Base-by-base conservation (phyloP, 177 flowering plant genomes). In the Tripterygium wilfordii region DNA sequence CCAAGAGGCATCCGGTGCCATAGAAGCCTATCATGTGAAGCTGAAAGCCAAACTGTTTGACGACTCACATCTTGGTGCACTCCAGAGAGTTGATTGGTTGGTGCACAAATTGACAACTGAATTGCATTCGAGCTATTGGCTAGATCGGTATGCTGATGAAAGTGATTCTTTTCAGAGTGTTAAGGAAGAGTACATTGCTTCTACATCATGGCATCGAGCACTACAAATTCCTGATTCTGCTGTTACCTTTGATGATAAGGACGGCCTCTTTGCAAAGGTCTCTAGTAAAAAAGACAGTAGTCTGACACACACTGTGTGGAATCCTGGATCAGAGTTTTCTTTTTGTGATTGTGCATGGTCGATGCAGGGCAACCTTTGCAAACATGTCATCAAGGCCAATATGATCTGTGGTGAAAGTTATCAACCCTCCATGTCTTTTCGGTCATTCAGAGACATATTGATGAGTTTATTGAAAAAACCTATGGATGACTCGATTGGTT, bases 181-280 rank as follows among this genome's bases (percentile, higher is more conserved):
- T 25, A 94, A 79, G 69, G 95, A 83, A 28, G 86, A 83, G 46
- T 92, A 92, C 54, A 66, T 94, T 50, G 74, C 87, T 33, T 87
- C 97, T 12, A 82, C 97, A 21, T 89, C 97, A 6, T 89, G 97
- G 99, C 76, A 92, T 42, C 74, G 95, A 5, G 97, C 99, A 36
- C 59, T 72, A 38, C 80, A 75, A 58, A 89, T 92, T 49, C 80
- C 86, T 14, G 83, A 86, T 54, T 51, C 48, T 58, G 65, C 74
- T 32, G 85, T 92, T 53, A 45, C 65, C 26, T 70, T 84, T 18
- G 82, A 79, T 54, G 77, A 78, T 24, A 64, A 65, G 17, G 67
- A 69, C 38, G 47, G 44, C 54, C 80, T 68, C 41, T 87, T 76
- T 67, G 97, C 92, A 33, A 80, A 87, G 53, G 89, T 92, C 28